Conservation (phyloP, 1,284 basidiomycete genomes). For the Paramarasmius palmivorus region DNA sequence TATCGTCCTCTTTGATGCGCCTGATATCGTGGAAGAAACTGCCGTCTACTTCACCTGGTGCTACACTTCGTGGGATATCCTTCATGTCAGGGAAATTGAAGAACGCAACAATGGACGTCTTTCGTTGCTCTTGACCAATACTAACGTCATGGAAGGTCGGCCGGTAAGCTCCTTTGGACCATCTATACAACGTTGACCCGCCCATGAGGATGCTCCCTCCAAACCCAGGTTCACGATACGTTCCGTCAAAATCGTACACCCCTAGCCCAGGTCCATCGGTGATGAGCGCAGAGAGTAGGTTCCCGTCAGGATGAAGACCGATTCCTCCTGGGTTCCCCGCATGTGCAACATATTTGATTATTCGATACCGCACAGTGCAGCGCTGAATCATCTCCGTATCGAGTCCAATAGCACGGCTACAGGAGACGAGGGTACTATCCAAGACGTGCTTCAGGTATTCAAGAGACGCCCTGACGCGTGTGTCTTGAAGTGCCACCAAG, state of each 20-base stretch:
- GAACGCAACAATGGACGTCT: constrained; percentile 6
- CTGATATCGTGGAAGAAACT: constrained; percentile 8
- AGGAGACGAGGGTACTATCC: constrained; percentile 4
- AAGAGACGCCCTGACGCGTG: neutral
- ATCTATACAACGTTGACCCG: constrained; percentile 4
- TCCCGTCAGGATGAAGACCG: constrained; percentile 7
- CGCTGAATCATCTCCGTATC: neutral
- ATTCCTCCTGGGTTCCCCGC: constrained; percentile 6
- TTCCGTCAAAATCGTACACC: constrained; percentile 6
- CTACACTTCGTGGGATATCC: constrained; percentile 1
- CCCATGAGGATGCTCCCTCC: constrained; percentile 5
- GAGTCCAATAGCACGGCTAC: neutral
- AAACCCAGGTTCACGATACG: constrained; percentile 2
- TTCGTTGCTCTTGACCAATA: constrained; percentile 3
- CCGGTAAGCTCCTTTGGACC: constrained; percentile 1
- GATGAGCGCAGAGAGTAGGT: constrained; percentile 5
- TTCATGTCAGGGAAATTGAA: constrained; percentile 7
- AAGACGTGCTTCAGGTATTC: constrained; percentile 4
- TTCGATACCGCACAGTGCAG: constrained; percentile 4
- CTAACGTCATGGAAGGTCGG: constrained; percentile 4
- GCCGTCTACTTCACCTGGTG: neutral
- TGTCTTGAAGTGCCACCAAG: neutral
- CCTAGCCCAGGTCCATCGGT: constrained; percentile 7
- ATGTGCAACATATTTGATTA: constrained; percentile 5
- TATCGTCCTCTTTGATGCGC: constrained; percentile 6